These are phyloP conservation scores for Polysphondylium violaceum DNA, from an alignment of 78 protist genomes.

Conservation along the genomic window DNA sequence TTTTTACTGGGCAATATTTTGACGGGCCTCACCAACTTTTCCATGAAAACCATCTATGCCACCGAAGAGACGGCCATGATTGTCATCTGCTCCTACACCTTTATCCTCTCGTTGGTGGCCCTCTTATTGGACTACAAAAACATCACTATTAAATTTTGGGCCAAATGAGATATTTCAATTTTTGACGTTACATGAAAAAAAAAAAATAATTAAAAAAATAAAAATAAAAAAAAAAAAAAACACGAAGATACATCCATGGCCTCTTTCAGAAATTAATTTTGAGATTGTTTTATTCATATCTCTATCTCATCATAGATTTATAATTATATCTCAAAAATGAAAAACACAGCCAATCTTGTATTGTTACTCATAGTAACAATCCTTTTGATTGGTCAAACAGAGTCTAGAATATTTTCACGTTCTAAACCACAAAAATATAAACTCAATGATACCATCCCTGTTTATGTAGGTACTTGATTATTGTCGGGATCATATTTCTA, in stretches of 20 bases:
- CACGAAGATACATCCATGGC: neutral
- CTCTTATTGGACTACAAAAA: slow-evolving; percentile 13
- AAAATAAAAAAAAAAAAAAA: too few relatives aligned
- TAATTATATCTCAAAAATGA: neutral
- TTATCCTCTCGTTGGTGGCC: slow-evolving; percentile 1
- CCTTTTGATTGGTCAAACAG: neutral
- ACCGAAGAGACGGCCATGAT: slow-evolving; percentile 24
- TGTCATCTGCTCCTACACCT: slow-evolving; percentile 26
- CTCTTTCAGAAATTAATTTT: neutral
- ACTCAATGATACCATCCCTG: neutral
- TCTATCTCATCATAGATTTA: neutral
- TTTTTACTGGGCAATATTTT: slow-evolving; percentile 82
- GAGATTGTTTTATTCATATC: neutral
- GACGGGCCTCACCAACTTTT: slow-evolving; percentile 87
- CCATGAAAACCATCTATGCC: slow-evolving; percentile 58
- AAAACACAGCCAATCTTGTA: too few relatives aligned
- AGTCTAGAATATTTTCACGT: neutral
- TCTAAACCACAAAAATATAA: neutral
- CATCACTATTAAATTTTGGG: slow-evolving; percentile 24
- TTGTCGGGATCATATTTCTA: neutral
- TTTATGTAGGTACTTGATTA: neutral
- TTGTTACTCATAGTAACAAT: too few relatives aligned
- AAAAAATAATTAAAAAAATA: too few relatives aligned
- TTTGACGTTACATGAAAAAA: too few relatives aligned
- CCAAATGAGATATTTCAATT: too few relatives aligned